These are phyloP conservation scores for Glycine soja DNA, from an alignment of 306 rosid species.

Conservation along the genomic window DNA sequence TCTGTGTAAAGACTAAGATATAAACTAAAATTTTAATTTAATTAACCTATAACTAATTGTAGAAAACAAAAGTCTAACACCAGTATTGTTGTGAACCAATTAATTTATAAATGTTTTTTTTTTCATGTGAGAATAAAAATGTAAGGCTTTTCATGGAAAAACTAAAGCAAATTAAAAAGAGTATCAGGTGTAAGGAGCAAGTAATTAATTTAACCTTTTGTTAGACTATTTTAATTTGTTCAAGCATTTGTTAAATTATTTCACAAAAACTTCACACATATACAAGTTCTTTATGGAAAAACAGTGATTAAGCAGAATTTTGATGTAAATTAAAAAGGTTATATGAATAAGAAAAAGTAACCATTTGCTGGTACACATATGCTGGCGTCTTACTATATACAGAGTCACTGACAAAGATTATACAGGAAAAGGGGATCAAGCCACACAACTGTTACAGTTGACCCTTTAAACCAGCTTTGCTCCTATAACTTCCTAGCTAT, in stretches of 20 bases:
- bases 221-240: not conserved
- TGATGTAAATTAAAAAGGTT: not conserved
- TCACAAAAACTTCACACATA: not conserved
- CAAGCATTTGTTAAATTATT: not conserved
- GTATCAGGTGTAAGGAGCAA: not conserved
- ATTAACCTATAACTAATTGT: not conserved
- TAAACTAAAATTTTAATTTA: not conserved
- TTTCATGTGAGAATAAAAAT: not conserved
- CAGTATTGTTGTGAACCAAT: not conserved
- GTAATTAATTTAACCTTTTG: not conserved
- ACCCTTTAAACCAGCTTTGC: slow-evolving; percentile 11
- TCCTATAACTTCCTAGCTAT: not conserved
- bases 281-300: not conserved
- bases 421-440: slow-evolving; percentile 1
- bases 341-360: not conserved
- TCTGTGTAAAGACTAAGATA: no score
- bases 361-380: not conserved
- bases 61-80: not conserved
- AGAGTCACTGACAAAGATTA: slow-evolving; percentile 15
- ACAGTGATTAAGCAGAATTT: not conserved
- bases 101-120: not conserved
- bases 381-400: not conserved
- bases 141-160: not conserved
- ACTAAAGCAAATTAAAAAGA: not conserved
- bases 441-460: slow-evolving; percentile 20